Percentiles rank a stretch among this genome's conserved stretches.
phyloP scores from a whole-genome alignment of 1,284 basidiomycete species.

The Fistulina hepatica region DNA sequence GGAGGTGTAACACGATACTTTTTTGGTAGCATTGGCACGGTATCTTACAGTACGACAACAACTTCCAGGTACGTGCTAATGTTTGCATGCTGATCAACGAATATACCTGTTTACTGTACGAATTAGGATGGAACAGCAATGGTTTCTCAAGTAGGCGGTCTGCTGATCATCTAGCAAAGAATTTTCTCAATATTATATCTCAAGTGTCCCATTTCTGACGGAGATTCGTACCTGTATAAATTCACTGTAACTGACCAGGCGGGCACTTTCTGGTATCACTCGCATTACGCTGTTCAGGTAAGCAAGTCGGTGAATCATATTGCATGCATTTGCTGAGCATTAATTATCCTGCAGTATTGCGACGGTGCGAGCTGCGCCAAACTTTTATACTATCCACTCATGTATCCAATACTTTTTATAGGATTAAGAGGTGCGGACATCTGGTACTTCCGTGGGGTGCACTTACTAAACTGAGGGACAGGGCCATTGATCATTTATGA shows the following conservation, averaged over 20 bases:
- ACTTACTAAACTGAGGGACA: neutral
- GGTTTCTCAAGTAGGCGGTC: constrained; percentile 4
- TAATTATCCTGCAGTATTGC: constrained; percentile 21
- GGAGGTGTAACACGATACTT: too few species aligned
- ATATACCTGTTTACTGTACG: neutral
- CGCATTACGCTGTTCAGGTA: constrained; percentile 9
- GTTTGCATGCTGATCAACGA: neutral
- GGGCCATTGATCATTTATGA: constrained; percentile 20
- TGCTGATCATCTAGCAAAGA: neutral
- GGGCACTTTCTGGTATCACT: constrained; percentile 13
- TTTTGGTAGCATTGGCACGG: constrained; percentile 12
- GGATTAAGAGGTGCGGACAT: neutral
- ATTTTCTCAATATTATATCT: constrained; percentile 17
- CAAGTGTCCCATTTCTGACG: constrained; percentile 17
- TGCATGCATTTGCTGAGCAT: neutral
- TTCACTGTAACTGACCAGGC: constrained; percentile 8
- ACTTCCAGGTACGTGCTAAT: neutral
- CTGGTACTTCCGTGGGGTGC: neutral
- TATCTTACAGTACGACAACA: constrained; percentile 5
- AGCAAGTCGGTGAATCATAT: neutral
- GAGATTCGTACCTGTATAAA: constrained; percentile 9
- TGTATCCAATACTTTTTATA: neutral
- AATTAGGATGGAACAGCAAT: constrained; percentile 4
- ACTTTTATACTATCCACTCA: neutral
- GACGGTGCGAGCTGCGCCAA: neutral